Percentiles rank a stretch among this genome's conserved stretches.
Evolutionary conservation across 2,329 filamentous ascomycete species (phyloP).

Genomic region (Dactylonectria estremocensis): DNA sequence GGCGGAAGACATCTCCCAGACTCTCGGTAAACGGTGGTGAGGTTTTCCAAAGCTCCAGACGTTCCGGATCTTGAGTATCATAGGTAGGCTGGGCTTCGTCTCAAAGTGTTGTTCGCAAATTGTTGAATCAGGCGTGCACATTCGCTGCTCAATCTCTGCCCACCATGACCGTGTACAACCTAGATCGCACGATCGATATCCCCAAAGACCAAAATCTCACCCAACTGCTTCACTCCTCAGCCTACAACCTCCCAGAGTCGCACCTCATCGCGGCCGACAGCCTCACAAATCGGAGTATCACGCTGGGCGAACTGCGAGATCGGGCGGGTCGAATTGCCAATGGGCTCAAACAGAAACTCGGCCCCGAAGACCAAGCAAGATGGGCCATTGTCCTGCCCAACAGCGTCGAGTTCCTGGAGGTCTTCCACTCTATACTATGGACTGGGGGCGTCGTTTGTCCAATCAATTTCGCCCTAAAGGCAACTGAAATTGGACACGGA

Average conservation of each 20-base stretch:
- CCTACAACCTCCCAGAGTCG: constrained; percentile 55
- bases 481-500: constrained; percentile 58
- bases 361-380: constrained; percentile 54
- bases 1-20: constrained; percentile 33
- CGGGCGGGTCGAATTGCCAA: constrained; percentile 59
- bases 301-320: constrained; percentile 59
- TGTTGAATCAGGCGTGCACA: not conserved
- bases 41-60: not conserved
- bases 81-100: not conserved
- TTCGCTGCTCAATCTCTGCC: not conserved
- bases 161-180: constrained; percentile 54
- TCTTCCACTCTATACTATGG: constrained; percentile 60
- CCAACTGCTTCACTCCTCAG: constrained; percentile 58
- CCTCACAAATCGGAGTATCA: constrained; percentile 62
- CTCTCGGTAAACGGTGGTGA: constrained; percentile 14
- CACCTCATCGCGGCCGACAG: constrained; percentile 61
- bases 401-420: constrained; percentile 61
- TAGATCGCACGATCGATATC: constrained; percentile 48
- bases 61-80: not conserved
- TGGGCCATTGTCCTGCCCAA: constrained; percentile 63
- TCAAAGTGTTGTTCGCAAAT: not conserved
- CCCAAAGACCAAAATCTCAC: constrained; percentile 60
- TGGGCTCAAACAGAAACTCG: constrained; percentile 53
- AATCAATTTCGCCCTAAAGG: constrained; percentile 57
- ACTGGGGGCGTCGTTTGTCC: constrained; percentile 57